These are phyloP conservation scores for Phaeolepiota aurea DNA, from an alignment of 768 basidiomycete genomes.

Conservation along the genomic window DNA sequence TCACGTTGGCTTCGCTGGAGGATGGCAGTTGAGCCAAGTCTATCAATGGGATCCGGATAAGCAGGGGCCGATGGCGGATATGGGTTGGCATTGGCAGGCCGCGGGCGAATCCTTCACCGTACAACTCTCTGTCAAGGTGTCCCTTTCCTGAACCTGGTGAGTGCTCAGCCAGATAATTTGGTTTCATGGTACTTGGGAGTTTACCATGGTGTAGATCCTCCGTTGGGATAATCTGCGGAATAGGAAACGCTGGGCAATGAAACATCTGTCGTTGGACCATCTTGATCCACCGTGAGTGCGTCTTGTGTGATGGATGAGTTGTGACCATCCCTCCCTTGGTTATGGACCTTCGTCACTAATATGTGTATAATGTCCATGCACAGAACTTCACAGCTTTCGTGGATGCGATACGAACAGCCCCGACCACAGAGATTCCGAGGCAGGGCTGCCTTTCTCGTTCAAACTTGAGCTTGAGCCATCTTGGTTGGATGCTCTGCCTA, in stretches of 20 bases:
- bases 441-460: conserved; percentile 3
- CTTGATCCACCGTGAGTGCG: conserved; percentile 22
- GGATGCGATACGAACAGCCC: conserved; percentile 16
- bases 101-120: conserved; percentile 20
- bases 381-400: conserved; percentile 18
- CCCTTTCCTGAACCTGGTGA: conserved; percentile 27
- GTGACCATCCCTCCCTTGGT: too few species aligned
- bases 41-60: conserved; percentile 14
- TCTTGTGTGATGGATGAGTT: too few species aligned
- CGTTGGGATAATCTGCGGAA: conserved; percentile 21
- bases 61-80: conserved; percentile 12
- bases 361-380: conserved; percentile 22
- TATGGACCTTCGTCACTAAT: too few species aligned
- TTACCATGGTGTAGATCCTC: conserved; percentile 8
- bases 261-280: conserved; percentile 18
- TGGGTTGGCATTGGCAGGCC: conserved; percentile 20
- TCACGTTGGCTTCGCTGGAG: conserved; percentile 11
- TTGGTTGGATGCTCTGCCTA: background rate
- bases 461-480: background rate
- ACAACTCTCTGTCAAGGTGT: conserved; percentile 27
- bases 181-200: background rate
- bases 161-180: conserved; percentile 1
- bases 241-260: conserved; percentile 17
- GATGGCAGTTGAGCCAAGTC: conserved; percentile 13
- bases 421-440: conserved; percentile 20